phyloP scores from a whole-genome alignment of 2,329 filamentous ascomycete genomes.

The Cladobotryum mycophilum region DNA sequence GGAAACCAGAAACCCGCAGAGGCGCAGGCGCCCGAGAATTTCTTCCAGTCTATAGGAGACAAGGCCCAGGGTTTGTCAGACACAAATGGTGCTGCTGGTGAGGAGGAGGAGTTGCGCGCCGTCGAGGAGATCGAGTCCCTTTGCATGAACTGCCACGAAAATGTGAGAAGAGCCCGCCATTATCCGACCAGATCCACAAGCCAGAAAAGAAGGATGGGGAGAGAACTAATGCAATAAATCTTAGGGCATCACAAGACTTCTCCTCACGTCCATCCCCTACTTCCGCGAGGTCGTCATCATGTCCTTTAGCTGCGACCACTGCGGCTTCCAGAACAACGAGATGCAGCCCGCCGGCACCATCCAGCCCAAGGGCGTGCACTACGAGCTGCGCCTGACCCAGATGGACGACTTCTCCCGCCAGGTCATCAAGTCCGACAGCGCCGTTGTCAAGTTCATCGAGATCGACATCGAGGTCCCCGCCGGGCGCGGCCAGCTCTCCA shows the following conservation, averaged over 20 bases:
- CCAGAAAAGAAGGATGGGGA: too few species aligned
- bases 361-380: slow-evolving; percentile 80
- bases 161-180: slow-evolving; percentile 46
- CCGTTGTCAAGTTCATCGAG: slow-evolving; percentile 80
- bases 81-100: slow-evolving; percentile 28
- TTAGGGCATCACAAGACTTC: slow-evolving; percentile 80
- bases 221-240: too few species aligned
- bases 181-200: not conserved
- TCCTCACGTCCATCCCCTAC: slow-evolving; percentile 89
- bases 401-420: slow-evolving; percentile 74
- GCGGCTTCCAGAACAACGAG: slow-evolving; percentile 84
- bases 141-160: slow-evolving; percentile 80
- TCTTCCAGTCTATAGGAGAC: slow-evolving; percentile 57
- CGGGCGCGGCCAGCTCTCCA: slow-evolving; percentile 85
- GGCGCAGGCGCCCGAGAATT: slow-evolving; percentile 40
- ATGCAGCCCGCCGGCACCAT: slow-evolving; percentile 89
- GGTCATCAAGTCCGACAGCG: slow-evolving; percentile 87
- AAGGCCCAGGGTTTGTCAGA: slow-evolving; percentile 49
- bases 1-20: slow-evolving; percentile 30
- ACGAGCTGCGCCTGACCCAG: slow-evolving; percentile 70
- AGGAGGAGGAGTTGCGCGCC: slow-evolving; percentile 45
- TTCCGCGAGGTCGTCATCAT: slow-evolving; percentile 97
- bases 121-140: slow-evolving; percentile 70
- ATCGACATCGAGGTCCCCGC: slow-evolving; percentile 89
- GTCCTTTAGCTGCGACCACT: slow-evolving; percentile 91